phyloP scores from a whole-genome alignment of 192 early-diverging fungal genomes.

The Helicostylum pulchrum region DNA sequence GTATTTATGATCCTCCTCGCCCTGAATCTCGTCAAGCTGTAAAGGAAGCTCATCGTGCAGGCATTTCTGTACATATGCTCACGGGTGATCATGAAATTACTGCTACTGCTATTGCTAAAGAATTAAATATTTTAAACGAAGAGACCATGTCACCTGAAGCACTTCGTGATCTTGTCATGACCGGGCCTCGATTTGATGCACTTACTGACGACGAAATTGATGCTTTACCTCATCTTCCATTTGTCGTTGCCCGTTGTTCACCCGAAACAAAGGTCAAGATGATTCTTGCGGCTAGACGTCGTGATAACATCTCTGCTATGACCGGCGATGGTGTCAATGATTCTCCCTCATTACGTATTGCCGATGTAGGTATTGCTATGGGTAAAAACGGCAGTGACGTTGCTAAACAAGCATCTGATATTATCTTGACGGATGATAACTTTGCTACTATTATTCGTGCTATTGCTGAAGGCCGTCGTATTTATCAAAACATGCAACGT shows the following conservation, averaged over 20 bases:
- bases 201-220: conserved; percentile 83
- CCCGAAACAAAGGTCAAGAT: conserved; percentile 98
- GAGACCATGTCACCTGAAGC: conserved; percentile 35
- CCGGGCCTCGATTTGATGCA: conserved; percentile 81
- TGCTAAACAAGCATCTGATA: conserved; percentile 87
- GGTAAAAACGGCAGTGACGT: conserved; percentile 89
- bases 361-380: conserved; percentile 55
- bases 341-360: conserved; percentile 32
- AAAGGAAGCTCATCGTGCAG: conserved; percentile 78
- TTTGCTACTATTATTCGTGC: conserved; percentile 79
- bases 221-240: conserved; percentile 67
- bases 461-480: conserved; percentile 74
- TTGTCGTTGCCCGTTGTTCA: conserved; percentile 87
- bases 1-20: conserved; percentile 89
- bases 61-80: conserved; percentile 92
- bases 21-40: conserved; percentile 63
- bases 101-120: conserved; percentile 84
- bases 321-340: conserved; percentile 85
- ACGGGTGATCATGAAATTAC: conserved; percentile 92
- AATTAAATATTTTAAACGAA: conserved; percentile 70
- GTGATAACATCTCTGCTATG: conserved; percentile 76
- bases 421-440: conserved; percentile 80
- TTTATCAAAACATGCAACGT: conserved; percentile 78
- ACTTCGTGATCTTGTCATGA: conserved; percentile 64
- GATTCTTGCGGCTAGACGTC: conserved; percentile 80